Percentiles rank a stretch among this genome's conserved stretches.
phyloP scores from a whole-genome alignment of 768 basidiomycete genomes.

The Aureoboletus auriporus region DNA sequence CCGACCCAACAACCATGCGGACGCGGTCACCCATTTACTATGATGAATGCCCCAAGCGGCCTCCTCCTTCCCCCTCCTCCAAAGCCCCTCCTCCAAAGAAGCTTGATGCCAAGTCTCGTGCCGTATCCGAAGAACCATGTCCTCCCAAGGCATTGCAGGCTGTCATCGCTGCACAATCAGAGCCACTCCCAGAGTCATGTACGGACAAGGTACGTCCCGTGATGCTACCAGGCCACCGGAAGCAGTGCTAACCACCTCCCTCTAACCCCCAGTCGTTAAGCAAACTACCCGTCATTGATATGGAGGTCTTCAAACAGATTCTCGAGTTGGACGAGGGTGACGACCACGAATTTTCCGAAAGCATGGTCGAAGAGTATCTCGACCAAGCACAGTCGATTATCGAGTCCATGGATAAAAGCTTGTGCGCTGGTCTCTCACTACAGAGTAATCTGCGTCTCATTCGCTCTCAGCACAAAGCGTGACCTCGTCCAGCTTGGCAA shows the following conservation, averaged over 20 bases:
- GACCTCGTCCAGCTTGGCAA: conserved; percentile 65
- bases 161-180: conserved; percentile 5
- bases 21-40: conserved; percentile 27
- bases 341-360: conserved; percentile 66
- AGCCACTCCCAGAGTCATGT: conserved; percentile 17
- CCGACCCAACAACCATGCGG: conserved; percentile 25
- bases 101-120: conserved; percentile 27
- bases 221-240: neutral
- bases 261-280: conserved; percentile 5
- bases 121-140: conserved; percentile 26
- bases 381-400: conserved; percentile 77
- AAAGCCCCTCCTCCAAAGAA: conserved; percentile 30
- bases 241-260: conserved; percentile 6
- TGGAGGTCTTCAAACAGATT: conserved; percentile 80
- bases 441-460: conserved; percentile 14
- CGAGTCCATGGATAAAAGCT: conserved; percentile 64
- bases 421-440: conserved; percentile 54
- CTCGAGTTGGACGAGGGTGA: conserved; percentile 91
- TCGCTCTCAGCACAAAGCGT: conserved; percentile 41
- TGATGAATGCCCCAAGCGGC: conserved; percentile 27
- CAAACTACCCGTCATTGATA: conserved; percentile 54
- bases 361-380: conserved; percentile 80
- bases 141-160: conserved; percentile 7
- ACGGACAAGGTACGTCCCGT: conserved; percentile 25
- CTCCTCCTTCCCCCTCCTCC: conserved; percentile 31